Percentiles rank a stretch among this genome's conserved stretches.
These are phyloP conservation scores for Kodamaea hsintzibuensis DNA, from an alignment of 805 yeast genomes.

Conservation along the genomic window DNA sequence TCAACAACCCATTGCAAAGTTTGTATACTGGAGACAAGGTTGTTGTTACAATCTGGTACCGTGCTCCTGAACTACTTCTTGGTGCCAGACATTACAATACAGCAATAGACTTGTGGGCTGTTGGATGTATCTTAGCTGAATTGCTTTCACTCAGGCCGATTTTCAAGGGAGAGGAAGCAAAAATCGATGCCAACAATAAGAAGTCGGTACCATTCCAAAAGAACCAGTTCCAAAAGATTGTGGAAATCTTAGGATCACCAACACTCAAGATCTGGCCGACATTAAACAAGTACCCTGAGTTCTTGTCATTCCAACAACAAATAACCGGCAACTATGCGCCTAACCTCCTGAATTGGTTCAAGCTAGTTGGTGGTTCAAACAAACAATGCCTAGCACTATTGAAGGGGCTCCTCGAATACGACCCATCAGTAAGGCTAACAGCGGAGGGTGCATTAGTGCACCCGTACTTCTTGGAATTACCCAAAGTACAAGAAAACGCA, in stretches of 20 bases:
- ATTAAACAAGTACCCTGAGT: conserved; percentile 82
- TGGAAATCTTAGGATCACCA: conserved; percentile 95
- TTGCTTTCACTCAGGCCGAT: conserved; percentile 85
- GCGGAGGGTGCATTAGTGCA: conserved; percentile 77
- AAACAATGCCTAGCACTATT: conserved; percentile 67
- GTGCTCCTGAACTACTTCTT: conserved; percentile 89
- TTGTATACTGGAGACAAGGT: conserved; percentile 92
- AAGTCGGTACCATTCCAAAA: conserved; percentile 93
- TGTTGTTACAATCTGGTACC: conserved; percentile 95
- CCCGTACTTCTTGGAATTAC: conserved; percentile 72
- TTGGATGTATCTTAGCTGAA: conserved; percentile 93
- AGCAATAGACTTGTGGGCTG: conserved; percentile 93
- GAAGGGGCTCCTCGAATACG: conserved; percentile 69
- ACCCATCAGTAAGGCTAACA: conserved; percentile 76
- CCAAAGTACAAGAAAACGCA: conserved; percentile 70
- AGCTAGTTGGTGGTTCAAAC: conserved; percentile 74
- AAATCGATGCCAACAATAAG: conserved; percentile 77
- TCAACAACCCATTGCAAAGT: conserved; percentile 83
- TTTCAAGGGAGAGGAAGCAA: conserved; percentile 97
- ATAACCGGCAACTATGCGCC: conserved; percentile 60
- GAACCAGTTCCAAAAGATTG: conserved; percentile 85
- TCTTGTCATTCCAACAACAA: conserved; percentile 48
- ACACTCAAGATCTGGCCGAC: conserved; percentile 76
- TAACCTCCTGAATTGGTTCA: conserved; percentile 82
- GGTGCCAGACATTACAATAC: conserved; percentile 94